A percentile compares a stretch with the other conserved stretches of the same genome.
Evolutionary conservation across 495 filamentous ascomycete species (phyloP).

Genomic region (Xylaria bambusicola): DNA sequence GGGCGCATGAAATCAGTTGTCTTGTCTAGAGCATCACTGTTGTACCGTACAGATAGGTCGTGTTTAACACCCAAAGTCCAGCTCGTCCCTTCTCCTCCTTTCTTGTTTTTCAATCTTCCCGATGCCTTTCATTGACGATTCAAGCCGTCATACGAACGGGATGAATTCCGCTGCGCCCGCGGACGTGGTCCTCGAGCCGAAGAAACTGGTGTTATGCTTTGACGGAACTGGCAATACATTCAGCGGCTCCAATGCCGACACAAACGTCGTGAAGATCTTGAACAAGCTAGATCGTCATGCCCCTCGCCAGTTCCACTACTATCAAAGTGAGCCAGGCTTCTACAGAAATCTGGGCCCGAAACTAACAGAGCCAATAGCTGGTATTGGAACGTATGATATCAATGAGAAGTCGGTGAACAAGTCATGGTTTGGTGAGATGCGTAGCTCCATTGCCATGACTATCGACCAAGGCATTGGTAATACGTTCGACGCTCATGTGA

Average conservation of each 20-base stretch:
- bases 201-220: constrained; percentile 46
- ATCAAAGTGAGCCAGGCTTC: constrained; percentile 29
- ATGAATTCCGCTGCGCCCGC: background rate
- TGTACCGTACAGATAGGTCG: background rate
- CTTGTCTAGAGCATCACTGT: background rate
- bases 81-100: background rate
- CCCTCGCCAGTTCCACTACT: constrained; percentile 40
- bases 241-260: constrained; percentile 40
- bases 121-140: background rate
- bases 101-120: background rate
- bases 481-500: constrained; percentile 49
- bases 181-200: constrained; percentile 16
- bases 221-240: constrained; percentile 51
- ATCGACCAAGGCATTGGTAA: constrained; percentile 43
- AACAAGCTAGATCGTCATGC: constrained; percentile 39
- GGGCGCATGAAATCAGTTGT: background rate
- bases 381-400: constrained; percentile 41
- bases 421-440: constrained; percentile 25
- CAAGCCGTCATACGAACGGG: constrained; percentile 4
- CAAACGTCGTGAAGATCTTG: constrained; percentile 48
- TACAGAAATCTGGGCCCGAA: background rate
- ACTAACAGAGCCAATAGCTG: constrained; percentile 26
- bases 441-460: constrained; percentile 25
- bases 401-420: constrained; percentile 31
- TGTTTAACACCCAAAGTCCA: background rate